These are phyloP conservation scores for Cladobotryum protrusum DNA, from an alignment of 2,329 filamentous ascomycete genomes.

Conservation along the genomic window DNA sequence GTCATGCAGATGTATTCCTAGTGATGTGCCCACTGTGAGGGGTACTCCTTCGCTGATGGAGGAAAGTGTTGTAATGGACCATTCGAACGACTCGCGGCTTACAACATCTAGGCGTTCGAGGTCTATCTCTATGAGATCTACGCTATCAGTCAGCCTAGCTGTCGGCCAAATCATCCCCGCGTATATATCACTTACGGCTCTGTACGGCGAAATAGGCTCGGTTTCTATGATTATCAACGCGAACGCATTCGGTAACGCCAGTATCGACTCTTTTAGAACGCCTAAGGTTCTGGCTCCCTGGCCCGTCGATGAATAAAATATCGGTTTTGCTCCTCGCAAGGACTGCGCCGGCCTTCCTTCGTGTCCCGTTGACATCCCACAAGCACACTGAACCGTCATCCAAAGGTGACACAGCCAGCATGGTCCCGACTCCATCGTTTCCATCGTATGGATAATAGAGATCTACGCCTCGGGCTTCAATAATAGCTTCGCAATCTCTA, in stretches of 20 bases:
- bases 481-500: conserved; percentile 36
- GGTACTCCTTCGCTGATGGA: conserved; percentile 59
- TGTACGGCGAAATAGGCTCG: conserved; percentile 77
- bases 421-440: conserved; percentile 35
- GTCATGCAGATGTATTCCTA: conserved; percentile 79
- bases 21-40: conserved; percentile 76
- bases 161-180: not conserved
- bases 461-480: conserved; percentile 69
- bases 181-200: conserved; percentile 44
- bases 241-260: conserved; percentile 73
- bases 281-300: conserved; percentile 37
- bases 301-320: conserved; percentile 55
- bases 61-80: conserved; percentile 78
- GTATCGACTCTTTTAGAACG: conserved; percentile 63
- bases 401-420: conserved; percentile 66
- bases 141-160: not conserved
- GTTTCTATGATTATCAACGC: conserved; percentile 61
- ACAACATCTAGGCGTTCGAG: conserved; percentile 65
- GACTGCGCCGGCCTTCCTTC: conserved; percentile 53
- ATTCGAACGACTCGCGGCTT: conserved; percentile 67
- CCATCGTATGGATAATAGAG: conserved; percentile 52
- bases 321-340: conserved; percentile 59
- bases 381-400: conserved; percentile 84
- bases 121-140: conserved; percentile 72
- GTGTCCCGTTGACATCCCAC: conserved; percentile 66